These are phyloP conservation scores for Talaromyces sp. DNA, from an alignment of 2,329 filamentous ascomycete genomes.

Conservation along the genomic window DNA sequence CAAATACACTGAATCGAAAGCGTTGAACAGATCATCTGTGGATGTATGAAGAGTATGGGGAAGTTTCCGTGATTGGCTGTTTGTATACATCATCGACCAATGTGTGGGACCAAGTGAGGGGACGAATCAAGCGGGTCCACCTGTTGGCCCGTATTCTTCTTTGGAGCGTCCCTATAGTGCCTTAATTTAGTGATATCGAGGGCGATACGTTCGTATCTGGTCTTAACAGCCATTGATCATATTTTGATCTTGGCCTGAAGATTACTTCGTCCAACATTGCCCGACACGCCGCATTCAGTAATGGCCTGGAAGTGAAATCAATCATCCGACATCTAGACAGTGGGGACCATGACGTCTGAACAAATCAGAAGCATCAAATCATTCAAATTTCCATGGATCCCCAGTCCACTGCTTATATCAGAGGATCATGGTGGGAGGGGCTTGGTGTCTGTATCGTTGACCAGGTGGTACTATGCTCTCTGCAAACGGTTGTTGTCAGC, in stretches of 20 bases:
- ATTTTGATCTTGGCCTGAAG: background rate
- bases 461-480: background rate
- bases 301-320: background rate
- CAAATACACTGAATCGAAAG: background rate
- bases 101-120: background rate
- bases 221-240: background rate
- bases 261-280: too few species aligned
- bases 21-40: background rate
- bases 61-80: constrained; percentile 1
- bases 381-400: background rate
- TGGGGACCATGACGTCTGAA: background rate
- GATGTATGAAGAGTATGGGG: background rate
- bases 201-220: background rate
- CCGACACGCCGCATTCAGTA: background rate
- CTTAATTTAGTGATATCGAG: background rate
- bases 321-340: background rate
- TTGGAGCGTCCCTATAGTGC: background rate
- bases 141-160: background rate
- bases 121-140: background rate
- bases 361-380: background rate
- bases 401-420: background rate
- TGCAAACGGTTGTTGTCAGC: background rate
- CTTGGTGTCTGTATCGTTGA: background rate
- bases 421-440: background rate
- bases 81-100: too few species aligned